These are phyloP conservation scores for Capsicum baccatum DNA, from an alignment of 257 asterid genomes.

Conservation along the genomic window DNA sequence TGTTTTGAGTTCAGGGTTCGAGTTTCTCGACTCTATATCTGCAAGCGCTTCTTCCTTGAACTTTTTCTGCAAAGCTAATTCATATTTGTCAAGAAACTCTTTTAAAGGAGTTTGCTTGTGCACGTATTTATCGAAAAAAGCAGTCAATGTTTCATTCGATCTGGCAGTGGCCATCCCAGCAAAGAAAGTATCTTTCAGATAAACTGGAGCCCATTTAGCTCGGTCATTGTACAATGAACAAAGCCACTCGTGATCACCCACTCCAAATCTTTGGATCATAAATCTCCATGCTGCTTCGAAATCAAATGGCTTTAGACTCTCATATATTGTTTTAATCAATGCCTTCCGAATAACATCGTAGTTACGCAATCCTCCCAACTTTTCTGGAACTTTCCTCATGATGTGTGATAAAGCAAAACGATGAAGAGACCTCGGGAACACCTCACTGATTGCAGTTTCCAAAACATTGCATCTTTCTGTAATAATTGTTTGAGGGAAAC, in stretches of 20 bases:
- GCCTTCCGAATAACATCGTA: constrained; percentile 45
- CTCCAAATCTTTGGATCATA: constrained; percentile 69
- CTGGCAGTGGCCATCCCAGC: constrained; percentile 73
- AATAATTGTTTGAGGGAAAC: constrained; percentile 68
- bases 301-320: constrained; percentile 65
- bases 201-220: constrained; percentile 70
- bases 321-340: constrained; percentile 63
- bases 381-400: constrained; percentile 76
- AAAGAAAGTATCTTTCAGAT: constrained; percentile 65
- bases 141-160: constrained; percentile 55
- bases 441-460: constrained; percentile 61
- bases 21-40: constrained; percentile 67
- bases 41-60: constrained; percentile 73
- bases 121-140: constrained; percentile 68
- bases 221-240: constrained; percentile 67
- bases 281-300: constrained; percentile 80
- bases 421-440: constrained; percentile 70
- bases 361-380: constrained; percentile 67
- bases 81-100: constrained; percentile 87
- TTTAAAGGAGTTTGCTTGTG: constrained; percentile 83
- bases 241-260: constrained; percentile 79
- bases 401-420: constrained; percentile 67
- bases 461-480: constrained; percentile 73
- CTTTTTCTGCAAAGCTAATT: constrained; percentile 69
- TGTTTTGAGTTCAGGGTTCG: constrained; percentile 62